A percentile compares a stretch with the other conserved stretches of the same genome.
These are phyloP conservation scores for Lachnellula hyalina DNA, from an alignment of 2,329 filamentous ascomycete genomes.

Conservation along the genomic window DNA sequence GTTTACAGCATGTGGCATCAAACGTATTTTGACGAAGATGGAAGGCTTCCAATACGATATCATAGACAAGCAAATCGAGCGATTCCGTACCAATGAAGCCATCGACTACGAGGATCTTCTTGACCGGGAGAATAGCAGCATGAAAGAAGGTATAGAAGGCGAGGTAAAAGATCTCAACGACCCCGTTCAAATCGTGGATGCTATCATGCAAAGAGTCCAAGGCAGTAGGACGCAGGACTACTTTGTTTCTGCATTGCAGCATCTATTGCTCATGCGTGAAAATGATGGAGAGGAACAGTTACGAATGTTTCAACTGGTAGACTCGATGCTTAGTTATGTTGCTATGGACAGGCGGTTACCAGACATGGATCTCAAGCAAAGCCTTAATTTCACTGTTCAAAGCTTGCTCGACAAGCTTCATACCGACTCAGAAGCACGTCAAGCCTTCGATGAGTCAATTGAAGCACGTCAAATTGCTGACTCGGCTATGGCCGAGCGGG, in stretches of 20 bases:
- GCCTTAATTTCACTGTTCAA: constrained; percentile 95
- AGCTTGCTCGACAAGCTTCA: constrained; percentile 91
- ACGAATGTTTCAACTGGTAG: constrained; percentile 94
- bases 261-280: constrained; percentile 86
- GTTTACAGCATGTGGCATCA: constrained; percentile 93
- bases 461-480: constrained; percentile 91
- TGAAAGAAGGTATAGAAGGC: constrained; percentile 63
- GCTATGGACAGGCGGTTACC: constrained; percentile 95
- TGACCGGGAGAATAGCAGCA: constrained; percentile 83
- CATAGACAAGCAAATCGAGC: constrained; percentile 96
- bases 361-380: constrained; percentile 97
- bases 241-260: constrained; percentile 91
- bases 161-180: constrained; percentile 91
- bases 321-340: constrained; percentile 98
- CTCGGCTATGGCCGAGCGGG: constrained; percentile 89
- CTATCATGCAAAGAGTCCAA: constrained; percentile 78
- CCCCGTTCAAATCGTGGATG: constrained; percentile 87
- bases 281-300: constrained; percentile 88
- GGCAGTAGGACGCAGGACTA: constrained; percentile 89
- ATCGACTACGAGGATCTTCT: constrained; percentile 98
- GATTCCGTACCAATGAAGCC: constrained; percentile 86
- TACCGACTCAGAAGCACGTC: constrained; percentile 89
- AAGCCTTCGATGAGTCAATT: constrained; percentile 84
- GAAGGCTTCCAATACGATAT: constrained; percentile 96
- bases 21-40: constrained; percentile 93